Percentiles rank a stretch among this genome's conserved stretches.
phyloP scores from a whole-genome alignment of 345 rosid genomes.

The Dipteronia dyeriana region DNA sequence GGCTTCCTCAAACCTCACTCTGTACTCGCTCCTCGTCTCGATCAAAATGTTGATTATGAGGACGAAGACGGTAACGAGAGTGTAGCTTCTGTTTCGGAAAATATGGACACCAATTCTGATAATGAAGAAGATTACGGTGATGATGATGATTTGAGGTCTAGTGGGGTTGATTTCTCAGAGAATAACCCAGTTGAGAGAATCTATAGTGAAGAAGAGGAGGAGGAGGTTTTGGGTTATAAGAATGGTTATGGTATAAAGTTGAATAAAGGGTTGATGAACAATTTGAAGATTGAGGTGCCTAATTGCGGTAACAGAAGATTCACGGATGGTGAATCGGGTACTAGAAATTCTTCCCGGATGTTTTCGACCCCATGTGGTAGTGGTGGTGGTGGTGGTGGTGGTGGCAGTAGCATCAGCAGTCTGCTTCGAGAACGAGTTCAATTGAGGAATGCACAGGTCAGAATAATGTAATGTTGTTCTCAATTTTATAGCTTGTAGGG shows the following conservation, averaged over 20 bases:
- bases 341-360: constrained; percentile 26
- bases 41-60: constrained; percentile 25
- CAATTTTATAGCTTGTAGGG: neutral
- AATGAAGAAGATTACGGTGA: constrained; percentile 34
- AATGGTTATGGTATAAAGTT: constrained; percentile 32
- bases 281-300: constrained; percentile 72
- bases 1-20: constrained; percentile 50
- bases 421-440: constrained; percentile 49
- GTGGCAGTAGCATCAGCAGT: constrained; percentile 23
- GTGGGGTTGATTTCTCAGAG: constrained; percentile 21
- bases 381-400: constrained; percentile 30
- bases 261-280: constrained; percentile 60
- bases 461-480: neutral
- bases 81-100: constrained; percentile 59
- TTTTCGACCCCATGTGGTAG: constrained; percentile 40
- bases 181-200: constrained; percentile 27
- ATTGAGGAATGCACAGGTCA: constrained; percentile 45
- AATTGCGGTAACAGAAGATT: constrained; percentile 46
- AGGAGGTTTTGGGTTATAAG: constrained; percentile 34
- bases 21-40: constrained; percentile 36
- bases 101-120: constrained; percentile 42
- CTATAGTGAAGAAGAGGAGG: constrained; percentile 45
- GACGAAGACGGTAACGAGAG: constrained; percentile 45
- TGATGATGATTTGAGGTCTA: constrained; percentile 14
- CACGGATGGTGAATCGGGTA: constrained; percentile 51